Conservation (phyloP, 768 basidiomycete genomes). For the Mycena galericulata region DNA sequence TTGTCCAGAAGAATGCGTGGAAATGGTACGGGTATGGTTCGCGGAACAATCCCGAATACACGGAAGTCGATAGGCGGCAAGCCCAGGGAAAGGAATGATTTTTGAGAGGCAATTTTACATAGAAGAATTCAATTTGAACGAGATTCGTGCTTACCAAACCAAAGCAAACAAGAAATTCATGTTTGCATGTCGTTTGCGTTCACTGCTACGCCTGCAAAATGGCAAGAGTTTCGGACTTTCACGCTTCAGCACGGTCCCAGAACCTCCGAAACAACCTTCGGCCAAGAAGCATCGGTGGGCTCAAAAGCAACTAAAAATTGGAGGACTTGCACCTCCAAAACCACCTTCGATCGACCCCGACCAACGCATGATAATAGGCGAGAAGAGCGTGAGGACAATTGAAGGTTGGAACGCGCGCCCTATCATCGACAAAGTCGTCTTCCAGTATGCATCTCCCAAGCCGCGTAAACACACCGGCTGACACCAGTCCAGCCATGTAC, state of each 20-base stretch:
- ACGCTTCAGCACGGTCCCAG: too few species aligned
- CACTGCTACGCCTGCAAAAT: too few species aligned
- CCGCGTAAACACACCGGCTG: background rate
- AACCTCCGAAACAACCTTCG: too few species aligned
- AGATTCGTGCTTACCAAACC: too few species aligned
- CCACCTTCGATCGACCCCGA: background rate
- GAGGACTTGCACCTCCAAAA: background rate
- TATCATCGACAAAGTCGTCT: background rate
- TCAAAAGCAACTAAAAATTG: background rate
- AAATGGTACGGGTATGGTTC: conserved; percentile 66
- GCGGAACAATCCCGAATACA: conserved; percentile 51
- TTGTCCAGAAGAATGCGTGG: conserved; percentile 79
- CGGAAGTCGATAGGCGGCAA: conserved; percentile 58
- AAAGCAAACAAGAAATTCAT: too few species aligned
- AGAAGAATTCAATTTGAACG: too few species aligned
- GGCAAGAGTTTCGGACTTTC: too few species aligned
- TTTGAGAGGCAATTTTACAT: background rate
- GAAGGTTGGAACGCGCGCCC: background rate
- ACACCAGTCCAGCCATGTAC: background rate
- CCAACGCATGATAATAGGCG: background rate
- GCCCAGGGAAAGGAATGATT: background rate
- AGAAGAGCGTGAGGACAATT: background rate
- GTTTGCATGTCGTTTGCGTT: too few species aligned
- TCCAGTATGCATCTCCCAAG: background rate
- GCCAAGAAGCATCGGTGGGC: background rate